Evolutionary conservation across 352 stramenopile genomes (phyloP).

Genomic region (Pythium dissimile): DNA sequence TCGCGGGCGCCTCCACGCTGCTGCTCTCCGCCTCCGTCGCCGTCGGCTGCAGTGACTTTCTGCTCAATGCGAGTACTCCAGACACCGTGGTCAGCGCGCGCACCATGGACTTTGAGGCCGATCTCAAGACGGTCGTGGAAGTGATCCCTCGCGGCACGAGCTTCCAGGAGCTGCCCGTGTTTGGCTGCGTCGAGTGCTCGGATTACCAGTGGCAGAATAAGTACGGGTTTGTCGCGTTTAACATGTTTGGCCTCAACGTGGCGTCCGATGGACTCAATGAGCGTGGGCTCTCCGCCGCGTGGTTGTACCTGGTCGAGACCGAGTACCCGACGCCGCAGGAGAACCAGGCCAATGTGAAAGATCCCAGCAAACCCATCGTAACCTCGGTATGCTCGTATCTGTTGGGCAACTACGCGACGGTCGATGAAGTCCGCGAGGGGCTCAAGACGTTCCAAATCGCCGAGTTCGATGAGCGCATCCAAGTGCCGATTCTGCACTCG

Average conservation of each 20-base stretch:
- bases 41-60: slow-evolving; percentile 51
- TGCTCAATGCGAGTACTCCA: slow-evolving; percentile 30
- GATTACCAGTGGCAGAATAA: slow-evolving; percentile 29
- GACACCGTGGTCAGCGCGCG: slow-evolving; percentile 24
- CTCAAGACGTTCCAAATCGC: slow-evolving; percentile 54
- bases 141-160: slow-evolving; percentile 27
- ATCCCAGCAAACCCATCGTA: slow-evolving; percentile 39
- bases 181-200: slow-evolving; percentile 24
- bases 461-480: slow-evolving; percentile 36
- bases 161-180: slow-evolving; percentile 30
- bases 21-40: neutral
- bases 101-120: slow-evolving; percentile 35
- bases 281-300: slow-evolving; percentile 27
- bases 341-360: neutral
- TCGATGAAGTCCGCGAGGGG: slow-evolving; percentile 51
- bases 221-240: slow-evolving; percentile 34
- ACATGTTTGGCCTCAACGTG: slow-evolving; percentile 30
- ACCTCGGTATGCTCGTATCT: slow-evolving; percentile 69
- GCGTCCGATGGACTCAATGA: slow-evolving; percentile 35
- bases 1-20: neutral
- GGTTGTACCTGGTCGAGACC: slow-evolving; percentile 25
- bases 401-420: slow-evolving; percentile 61
- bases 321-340: slow-evolving; percentile 43
- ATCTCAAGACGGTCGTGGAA: slow-evolving; percentile 30
- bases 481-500: slow-evolving; percentile 19